Base-by-base conservation (phyloP, 352 stramenopile species). In the Pythium oligandrum region DNA sequence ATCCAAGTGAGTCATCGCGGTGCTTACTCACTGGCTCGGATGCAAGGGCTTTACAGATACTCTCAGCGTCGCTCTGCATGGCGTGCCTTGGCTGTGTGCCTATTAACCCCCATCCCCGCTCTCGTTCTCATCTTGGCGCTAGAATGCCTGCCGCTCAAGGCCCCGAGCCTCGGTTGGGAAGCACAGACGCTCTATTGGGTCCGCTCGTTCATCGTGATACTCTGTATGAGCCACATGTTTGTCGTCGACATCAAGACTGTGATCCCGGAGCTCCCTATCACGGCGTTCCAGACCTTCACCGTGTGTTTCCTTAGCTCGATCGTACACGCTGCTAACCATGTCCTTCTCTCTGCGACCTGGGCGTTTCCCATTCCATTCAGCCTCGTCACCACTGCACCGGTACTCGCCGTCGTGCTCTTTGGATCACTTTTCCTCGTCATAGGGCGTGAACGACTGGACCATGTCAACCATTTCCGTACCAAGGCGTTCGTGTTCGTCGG, bases 341-440 rank as follows among this genome's bases (percentile, higher is more conserved):
- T 61, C 6, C 6, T 57, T 11, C 6, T 55, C 11, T 42, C 40
- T 4, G 55, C 50, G 1, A 12, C 44, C n/a, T 61, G 51, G 40
- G 48, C 57, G 12, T 68, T 68, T 33, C 61, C 61, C 2, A 35
- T 64, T 2, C 61, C 61, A 2, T 68, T 68, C 40, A 42, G 55
- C 8, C 10, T 57, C 34, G 61, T 68, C 3, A 39, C 53, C 30
- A 54, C 48, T 17, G 38, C 58, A 36, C 60, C 60, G 0, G n/a
- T 59, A 5, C 51, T 63, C 40, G 52, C 48, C 2, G 33, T 52
- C 4, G n/a, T 52, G 2, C 31, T 53, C 32, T 40, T 61, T 1
- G 2, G 48, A 2, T 57, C 55, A 10, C 51, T 55, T 4, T 39
- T 48, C n/a, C 8, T 63, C 31, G 40, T 60, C 4, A 42, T 63